phyloP scores from a whole-genome alignment of 345 rosid species.

The Acer campestre region DNA sequence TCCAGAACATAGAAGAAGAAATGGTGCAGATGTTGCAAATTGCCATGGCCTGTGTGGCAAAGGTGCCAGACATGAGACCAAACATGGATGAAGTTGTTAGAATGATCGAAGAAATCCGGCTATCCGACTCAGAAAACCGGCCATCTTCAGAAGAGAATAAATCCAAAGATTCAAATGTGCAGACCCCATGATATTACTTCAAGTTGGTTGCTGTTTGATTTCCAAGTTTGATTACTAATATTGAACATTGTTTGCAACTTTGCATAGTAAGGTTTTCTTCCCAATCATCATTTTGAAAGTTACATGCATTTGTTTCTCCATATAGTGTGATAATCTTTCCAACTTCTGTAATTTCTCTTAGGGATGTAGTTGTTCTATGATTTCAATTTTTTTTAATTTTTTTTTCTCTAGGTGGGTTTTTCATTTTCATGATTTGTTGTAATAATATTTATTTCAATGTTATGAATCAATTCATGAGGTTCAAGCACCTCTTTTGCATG shows the following conservation, averaged over 20 bases:
- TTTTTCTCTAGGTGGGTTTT: conserved; percentile 1
- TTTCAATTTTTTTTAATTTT: not conserved
- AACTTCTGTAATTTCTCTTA: conserved; percentile 10
- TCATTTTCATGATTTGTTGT: conserved; percentile 27
- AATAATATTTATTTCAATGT: conserved; percentile 23
- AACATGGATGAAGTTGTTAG: conserved; percentile 73
- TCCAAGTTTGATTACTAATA: not conserved
- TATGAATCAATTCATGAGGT: conserved; percentile 27
- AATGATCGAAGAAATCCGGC: conserved; percentile 83
- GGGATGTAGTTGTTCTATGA: not conserved
- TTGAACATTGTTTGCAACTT: not conserved
- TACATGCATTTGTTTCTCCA: not conserved
- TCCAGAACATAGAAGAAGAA: conserved; percentile 76
- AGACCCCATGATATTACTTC: conserved; percentile 50
- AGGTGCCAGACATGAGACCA: conserved; percentile 64
- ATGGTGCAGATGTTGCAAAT: conserved; percentile 87
- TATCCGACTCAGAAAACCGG: conserved; percentile 76
- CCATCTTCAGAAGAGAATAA: conserved; percentile 83
- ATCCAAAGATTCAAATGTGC: conserved; percentile 73
- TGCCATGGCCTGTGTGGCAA: conserved; percentile 77
- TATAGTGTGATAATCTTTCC: conserved; percentile 8
- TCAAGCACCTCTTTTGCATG: not conserved
- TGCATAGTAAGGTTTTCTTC: conserved; percentile 3
- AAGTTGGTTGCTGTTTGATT: conserved; percentile 12
- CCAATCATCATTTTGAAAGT: not conserved